These are phyloP conservation scores for Zopfochytrium polystomum DNA, from an alignment of 371 early-diverging fungal genomes.

Conservation along the genomic window DNA sequence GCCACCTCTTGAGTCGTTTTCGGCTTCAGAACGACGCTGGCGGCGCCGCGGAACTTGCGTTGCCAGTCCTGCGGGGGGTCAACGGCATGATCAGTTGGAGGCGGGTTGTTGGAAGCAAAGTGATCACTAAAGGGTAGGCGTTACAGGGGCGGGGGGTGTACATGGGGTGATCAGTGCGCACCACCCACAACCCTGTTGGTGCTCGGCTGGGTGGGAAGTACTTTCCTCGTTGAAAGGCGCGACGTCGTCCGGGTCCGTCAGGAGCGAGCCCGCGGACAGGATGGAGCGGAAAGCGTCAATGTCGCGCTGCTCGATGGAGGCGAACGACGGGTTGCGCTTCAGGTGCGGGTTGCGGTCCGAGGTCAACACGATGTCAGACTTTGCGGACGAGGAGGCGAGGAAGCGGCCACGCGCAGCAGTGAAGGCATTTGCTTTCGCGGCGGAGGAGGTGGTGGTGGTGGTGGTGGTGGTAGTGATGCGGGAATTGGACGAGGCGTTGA, in stretches of 20 bases:
- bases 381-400: too few species aligned
- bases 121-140: too few species aligned
- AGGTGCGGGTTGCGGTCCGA: background rate
- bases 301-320: slow-evolving; percentile 58
- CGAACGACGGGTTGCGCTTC: slow-evolving; percentile 21
- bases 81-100: background rate
- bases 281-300: slow-evolving; percentile 58
- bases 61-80: slow-evolving; percentile 73
- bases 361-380: background rate
- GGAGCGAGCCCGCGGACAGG: slow-evolving; percentile 28
- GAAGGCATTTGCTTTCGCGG: too few species aligned
- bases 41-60: slow-evolving; percentile 82
- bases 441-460: too few species aligned
- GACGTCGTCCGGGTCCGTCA: slow-evolving; percentile 19
- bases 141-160: too few species aligned
- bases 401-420: too few species aligned
- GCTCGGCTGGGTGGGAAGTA: background rate
- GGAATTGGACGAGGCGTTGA: too few species aligned
- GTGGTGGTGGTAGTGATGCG: too few species aligned
- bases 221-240: slow-evolving; percentile 32
- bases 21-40: slow-evolving; percentile 81
- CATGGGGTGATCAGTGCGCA: too few species aligned
- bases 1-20: slow-evolving; percentile 83
- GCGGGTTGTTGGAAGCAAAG: background rate
- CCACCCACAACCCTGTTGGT: background rate